A percentile compares a stretch with the other conserved stretches of the same genome.
Evolutionary conservation across 1,284 basidiomycete genomes (phyloP).

Genomic region (Rhodofomes roseus): DNA sequence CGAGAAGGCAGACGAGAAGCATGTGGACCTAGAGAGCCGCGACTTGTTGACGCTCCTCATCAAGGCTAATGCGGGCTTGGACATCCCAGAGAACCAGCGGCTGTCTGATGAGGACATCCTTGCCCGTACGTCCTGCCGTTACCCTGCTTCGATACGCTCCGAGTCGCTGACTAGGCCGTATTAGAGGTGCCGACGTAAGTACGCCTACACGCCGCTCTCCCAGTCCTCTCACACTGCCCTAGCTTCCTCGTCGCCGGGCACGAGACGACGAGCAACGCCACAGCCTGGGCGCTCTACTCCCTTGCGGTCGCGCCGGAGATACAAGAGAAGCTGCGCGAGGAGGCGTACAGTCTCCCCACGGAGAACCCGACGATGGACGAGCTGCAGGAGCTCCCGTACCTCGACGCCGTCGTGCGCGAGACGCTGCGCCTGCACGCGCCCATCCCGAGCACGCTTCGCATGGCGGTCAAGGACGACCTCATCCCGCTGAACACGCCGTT

Average conservation of each 20-base stretch:
- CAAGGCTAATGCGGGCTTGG: constrained; percentile 44
- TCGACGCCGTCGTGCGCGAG: constrained; percentile 72
- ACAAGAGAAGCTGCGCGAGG: constrained; percentile 68
- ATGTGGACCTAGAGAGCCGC: constrained; percentile 10
- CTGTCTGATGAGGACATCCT: constrained; percentile 53
- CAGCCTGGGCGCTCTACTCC: constrained; percentile 63
- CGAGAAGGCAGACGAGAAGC: constrained; percentile 15
- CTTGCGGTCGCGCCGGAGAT: constrained; percentile 51
- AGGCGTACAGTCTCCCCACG: constrained; percentile 44
- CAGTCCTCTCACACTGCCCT: background rate
- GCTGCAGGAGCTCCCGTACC: constrained; percentile 53
- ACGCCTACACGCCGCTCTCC: background rate
- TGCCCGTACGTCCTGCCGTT: constrained; percentile 39
- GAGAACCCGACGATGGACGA: constrained; percentile 14
- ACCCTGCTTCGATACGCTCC: background rate
- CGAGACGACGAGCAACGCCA: constrained; percentile 54
- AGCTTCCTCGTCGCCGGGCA: constrained; percentile 62
- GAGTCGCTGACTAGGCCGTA: background rate
- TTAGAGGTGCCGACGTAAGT: constrained; percentile 24
- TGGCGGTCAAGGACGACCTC: constrained; percentile 46
- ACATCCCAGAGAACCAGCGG: constrained; percentile 38
- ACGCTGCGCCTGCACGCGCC: constrained; percentile 64
- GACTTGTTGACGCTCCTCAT: constrained; percentile 35
- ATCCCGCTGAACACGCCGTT: constrained; percentile 30
- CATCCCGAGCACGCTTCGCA: constrained; percentile 52